Conservation (phyloP, 1,284 basidiomycete genomes). For the Malassezia equina region DNA sequence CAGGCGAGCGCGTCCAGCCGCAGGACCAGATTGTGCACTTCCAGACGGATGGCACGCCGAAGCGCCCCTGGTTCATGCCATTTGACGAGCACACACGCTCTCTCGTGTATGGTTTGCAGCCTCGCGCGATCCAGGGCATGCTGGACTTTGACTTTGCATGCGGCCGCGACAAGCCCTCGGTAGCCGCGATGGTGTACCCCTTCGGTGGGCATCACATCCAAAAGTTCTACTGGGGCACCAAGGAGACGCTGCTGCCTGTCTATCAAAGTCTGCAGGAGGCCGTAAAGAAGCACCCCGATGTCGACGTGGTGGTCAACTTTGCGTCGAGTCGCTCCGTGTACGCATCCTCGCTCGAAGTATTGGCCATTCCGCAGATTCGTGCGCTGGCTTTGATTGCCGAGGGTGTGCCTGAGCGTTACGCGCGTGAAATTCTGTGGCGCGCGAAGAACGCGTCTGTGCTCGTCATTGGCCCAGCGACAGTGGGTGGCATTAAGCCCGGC, state of each 20-base stretch:
- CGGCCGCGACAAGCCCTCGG: conserved; percentile 80
- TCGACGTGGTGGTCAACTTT: conserved; percentile 97
- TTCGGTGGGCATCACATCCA: conserved; percentile 99
- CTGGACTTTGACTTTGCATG: conserved; percentile 99
- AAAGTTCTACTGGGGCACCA: conserved; percentile 99
- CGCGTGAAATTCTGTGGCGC: conserved; percentile 84
- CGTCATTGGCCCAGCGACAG: conserved; percentile 95
- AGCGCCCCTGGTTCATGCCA: conserved; percentile 39
- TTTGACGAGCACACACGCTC: conserved; percentile 82
- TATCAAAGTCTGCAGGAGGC: conserved; percentile 90
- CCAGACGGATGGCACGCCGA: conserved; percentile 48
- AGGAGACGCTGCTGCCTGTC: conserved; percentile 93
- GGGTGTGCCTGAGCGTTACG: conserved; percentile 95
- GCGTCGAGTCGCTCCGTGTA: conserved; percentile 89
- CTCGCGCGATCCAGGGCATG: conserved; percentile 99
- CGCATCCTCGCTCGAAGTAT: conserved; percentile 81
- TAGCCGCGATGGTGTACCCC: conserved; percentile 99
- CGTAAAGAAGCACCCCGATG: conserved; percentile 86
- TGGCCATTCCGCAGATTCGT: conserved; percentile 62
- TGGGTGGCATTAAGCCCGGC: conserved; percentile 98
- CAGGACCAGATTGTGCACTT: conserved; percentile 80
- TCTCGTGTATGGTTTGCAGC: conserved; percentile 95
- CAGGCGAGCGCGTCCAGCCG: conserved; percentile 69
- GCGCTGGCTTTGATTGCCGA: conserved; percentile 91
- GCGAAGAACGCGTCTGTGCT: conserved; percentile 77